These are phyloP conservation scores for Camptophora hylomeconis DNA, from an alignment of 2,329 filamentous ascomycete genomes.

Conservation along the genomic window DNA sequence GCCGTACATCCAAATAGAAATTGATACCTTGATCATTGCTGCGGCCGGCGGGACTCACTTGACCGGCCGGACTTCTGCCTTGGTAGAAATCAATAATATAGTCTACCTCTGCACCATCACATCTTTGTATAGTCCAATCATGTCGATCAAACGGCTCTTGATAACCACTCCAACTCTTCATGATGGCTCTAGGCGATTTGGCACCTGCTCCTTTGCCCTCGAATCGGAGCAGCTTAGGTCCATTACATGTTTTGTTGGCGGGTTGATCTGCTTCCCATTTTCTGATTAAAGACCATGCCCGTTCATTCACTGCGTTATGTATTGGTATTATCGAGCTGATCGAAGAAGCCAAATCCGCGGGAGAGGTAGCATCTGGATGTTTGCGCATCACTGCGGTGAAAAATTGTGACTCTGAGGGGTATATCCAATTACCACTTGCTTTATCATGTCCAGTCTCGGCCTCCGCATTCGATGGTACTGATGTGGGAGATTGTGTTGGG, in stretches of 20 bases:
- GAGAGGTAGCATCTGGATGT: slow-evolving; percentile 40
- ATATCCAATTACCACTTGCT: slow-evolving; percentile 80
- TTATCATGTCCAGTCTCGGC: slow-evolving; percentile 60
- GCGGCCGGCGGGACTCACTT: slow-evolving; percentile 21
- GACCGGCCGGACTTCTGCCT: slow-evolving; percentile 39
- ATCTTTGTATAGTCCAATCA: slow-evolving; percentile 93
- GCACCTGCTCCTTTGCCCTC: slow-evolving; percentile 44
- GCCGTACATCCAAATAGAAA: slow-evolving; percentile 53
- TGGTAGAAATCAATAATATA: slow-evolving; percentile 98
- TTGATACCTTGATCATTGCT: slow-evolving; percentile 30
- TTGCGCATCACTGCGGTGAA: slow-evolving; percentile 95
- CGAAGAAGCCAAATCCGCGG: slow-evolving; percentile 29
- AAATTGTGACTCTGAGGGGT: slow-evolving; percentile 94
- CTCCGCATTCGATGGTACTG: slow-evolving; percentile 57
- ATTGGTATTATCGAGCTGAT: slow-evolving; percentile 69
- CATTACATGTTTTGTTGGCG: slow-evolving; percentile 54
- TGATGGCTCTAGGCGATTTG: slow-evolving; percentile 77
- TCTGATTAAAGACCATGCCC: slow-evolving; percentile 85
- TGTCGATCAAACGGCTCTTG: slow-evolving; percentile 86
- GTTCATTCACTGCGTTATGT: slow-evolving; percentile 98
- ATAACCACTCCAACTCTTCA: slow-evolving; percentile 54
- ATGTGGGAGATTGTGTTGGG: slow-evolving; percentile 20
- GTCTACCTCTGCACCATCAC: slow-evolving; percentile 60
- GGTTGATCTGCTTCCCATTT: slow-evolving; percentile 59
- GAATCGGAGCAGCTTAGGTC: slow-evolving; percentile 74